phyloP scores from a whole-genome alignment of 73 alveolate genomes.

The Symbiodinium pilosum region DNA sequence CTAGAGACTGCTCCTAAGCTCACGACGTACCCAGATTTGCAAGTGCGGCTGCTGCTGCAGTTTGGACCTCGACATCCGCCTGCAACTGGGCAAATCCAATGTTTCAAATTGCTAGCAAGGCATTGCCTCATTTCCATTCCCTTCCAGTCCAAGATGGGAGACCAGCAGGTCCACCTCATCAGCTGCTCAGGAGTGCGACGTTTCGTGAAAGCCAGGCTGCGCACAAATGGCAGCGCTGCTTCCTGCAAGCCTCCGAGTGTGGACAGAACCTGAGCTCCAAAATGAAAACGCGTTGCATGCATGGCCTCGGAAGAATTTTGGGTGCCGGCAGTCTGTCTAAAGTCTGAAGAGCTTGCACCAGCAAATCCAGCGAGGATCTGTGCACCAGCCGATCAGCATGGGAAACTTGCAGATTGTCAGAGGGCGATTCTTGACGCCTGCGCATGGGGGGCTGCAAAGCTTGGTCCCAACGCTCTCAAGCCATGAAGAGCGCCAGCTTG shows the following conservation, averaged over 20 bases:
- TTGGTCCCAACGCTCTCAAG: slow-evolving; percentile 28
- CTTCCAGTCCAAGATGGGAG: slow-evolving; percentile 80
- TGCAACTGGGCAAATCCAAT: no score
- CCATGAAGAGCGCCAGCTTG: slow-evolving; percentile 62
- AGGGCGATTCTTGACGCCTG: background rate
- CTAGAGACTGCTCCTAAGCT: background rate
- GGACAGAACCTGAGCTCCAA: slow-evolving; percentile 20
- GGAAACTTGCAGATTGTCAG: background rate
- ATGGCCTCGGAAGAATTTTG: no score
- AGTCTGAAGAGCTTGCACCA: slow-evolving; percentile 22
- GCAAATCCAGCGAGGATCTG: slow-evolving; percentile 66
- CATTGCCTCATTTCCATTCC: slow-evolving; percentile 42
- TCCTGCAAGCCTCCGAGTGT: slow-evolving; percentile 38
- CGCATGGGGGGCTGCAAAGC: slow-evolving; percentile 52
- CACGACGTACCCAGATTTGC: slow-evolving; percentile 32
- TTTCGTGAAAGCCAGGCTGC: background rate
- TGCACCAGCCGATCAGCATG: no score
- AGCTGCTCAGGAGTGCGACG: background rate
- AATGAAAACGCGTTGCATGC: no score
- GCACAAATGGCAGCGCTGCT: slow-evolving; percentile 49
- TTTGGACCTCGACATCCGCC: slow-evolving; percentile 72
- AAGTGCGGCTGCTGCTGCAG: slow-evolving; percentile 33
- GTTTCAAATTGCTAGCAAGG: no score
- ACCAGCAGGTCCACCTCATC: slow-evolving; percentile 39
- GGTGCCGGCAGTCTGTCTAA: slow-evolving; percentile 20